These are phyloP conservation scores for Amaranthus palmeri DNA, from an alignment of 148 eudicot genomes.

Conservation along the genomic window DNA sequence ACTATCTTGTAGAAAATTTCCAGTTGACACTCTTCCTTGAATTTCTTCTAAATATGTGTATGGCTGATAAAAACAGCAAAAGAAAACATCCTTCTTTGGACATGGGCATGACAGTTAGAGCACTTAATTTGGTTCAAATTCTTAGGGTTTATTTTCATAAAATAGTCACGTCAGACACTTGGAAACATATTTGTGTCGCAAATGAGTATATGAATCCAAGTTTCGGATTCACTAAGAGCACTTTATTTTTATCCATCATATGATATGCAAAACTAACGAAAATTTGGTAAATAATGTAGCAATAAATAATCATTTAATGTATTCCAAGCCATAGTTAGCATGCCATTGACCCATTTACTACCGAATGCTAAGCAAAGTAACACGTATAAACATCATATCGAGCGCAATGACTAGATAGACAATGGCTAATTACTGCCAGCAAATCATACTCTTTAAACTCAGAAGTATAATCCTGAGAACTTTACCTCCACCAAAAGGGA, in stretches of 20 bases:
- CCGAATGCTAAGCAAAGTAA: neutral
- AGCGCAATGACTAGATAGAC: neutral
- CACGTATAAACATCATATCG: neutral
- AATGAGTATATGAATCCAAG: too few relatives aligned
- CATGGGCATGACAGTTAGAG: too few relatives aligned
- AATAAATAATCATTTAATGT: neutral
- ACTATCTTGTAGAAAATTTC: too few relatives aligned
- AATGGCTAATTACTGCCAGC: neutral
- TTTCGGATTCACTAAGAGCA: neutral
- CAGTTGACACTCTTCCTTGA: too few relatives aligned
- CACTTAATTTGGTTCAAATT: too few relatives aligned
- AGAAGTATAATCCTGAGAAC: conserved; percentile 3
- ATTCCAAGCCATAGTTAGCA: neutral
- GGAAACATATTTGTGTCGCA: too few relatives aligned
- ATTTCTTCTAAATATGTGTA: too few relatives aligned
- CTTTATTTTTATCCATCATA: neutral
- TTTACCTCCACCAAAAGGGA: conserved; percentile 67
- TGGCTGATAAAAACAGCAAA: too few relatives aligned
- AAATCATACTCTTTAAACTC: neutral
- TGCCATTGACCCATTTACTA: neutral
- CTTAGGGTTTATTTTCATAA: too few relatives aligned
- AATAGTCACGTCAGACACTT: too few relatives aligned
- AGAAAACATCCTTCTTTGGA: too few relatives aligned
- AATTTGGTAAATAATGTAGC: neutral
- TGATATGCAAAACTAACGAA: neutral